Base-by-base conservation (phyloP, 2,329 filamentous ascomycete species). In the Sclerotinia spermophila region DNA sequence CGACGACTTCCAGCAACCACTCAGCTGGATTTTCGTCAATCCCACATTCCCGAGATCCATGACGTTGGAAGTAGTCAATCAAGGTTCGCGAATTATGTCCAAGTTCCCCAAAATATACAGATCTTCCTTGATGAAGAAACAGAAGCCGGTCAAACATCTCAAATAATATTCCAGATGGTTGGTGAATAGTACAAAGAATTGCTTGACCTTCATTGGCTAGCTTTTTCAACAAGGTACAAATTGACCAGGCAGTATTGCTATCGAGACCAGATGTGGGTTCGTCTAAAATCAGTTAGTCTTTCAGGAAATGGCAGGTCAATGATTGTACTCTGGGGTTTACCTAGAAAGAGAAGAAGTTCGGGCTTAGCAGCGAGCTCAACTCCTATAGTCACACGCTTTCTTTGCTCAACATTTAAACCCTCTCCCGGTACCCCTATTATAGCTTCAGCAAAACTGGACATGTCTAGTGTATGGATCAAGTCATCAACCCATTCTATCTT, bases 181-280 rank as follows among this genome's bases (percentile, higher is more conserved):
- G 94, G 79, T 97, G 94, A 72, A 97, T 97, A 4, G 94, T 97
- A 82, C 94, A 97, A 24, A 97, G 88, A 80, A 97, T 92, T 61
- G 94, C 93, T 79, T 96, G 92, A 24, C 94, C 94, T 74, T 89
- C 90, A 80, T 94, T 91, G 76, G 93, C 92, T 56, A 97, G 85
- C 81, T 95, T 97, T 81, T 95, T 90, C 48, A 97, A 86, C 24
- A 97, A 86, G 79, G 93, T 90, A 56, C 93, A 85, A 78, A 97
- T 97, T 73, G 92, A 91, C 92, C 92, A 97, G 1, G 93, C 94
- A 1, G 93, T 96, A 80, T 97, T 93, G 78, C 90, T 92, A 81
- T 97, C 94, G 30, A 97, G 88, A 83, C 94, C 94, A 45, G 93
- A 97, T 5, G 94, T 97, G 24, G 94, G 94, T 81, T 97, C 94